Percentiles rank a stretch among this genome's conserved stretches.
Conservation (phyloP, 331 rosid species). For the Quercus tomentella region DNA sequence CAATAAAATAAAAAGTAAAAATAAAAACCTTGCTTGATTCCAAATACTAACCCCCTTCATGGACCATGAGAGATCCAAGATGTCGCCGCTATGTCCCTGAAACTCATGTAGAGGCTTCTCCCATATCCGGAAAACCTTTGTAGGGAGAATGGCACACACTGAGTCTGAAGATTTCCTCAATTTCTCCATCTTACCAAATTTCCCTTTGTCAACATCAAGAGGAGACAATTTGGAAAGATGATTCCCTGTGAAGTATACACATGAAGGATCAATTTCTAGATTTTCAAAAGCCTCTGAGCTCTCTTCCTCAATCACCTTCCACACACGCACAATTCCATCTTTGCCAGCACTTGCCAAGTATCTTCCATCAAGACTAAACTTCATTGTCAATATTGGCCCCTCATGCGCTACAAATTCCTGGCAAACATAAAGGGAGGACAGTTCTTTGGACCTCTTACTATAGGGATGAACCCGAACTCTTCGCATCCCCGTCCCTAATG, state of each 20-base stretch:
- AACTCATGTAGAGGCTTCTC: constrained; percentile 69
- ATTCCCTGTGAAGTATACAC: constrained; percentile 51
- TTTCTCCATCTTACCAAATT: constrained; percentile 30
- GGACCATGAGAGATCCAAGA: constrained; percentile 78
- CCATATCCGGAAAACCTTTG: constrained; percentile 46
- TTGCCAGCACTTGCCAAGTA: constrained; percentile 68
- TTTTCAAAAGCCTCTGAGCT: constrained; percentile 34
- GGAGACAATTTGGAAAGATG: constrained; percentile 38
- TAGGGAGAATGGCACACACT: constrained; percentile 59
- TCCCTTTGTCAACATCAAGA: constrained; percentile 41
- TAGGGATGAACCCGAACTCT: constrained; percentile 53
- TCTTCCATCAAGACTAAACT: constrained; percentile 66
- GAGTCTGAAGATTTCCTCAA: constrained; percentile 43
- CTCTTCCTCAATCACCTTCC: constrained; percentile 62
- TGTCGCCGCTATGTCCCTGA: constrained; percentile 53
- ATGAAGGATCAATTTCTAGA: constrained; percentile 41
- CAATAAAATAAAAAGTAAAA: constrained; percentile 6
- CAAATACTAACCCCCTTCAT: constrained; percentile 57
- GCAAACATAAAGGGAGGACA: constrained; percentile 50
- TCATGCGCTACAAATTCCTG: constrained; percentile 62
- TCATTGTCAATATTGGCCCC: constrained; percentile 65
- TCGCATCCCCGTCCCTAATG: constrained; percentile 26
- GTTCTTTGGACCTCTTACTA: constrained; percentile 52
- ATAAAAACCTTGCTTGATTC: constrained; percentile 14
- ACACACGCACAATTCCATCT: constrained; percentile 63